Percentiles rank a stretch among this genome's conserved stretches.
Conservation (phyloP, 2,329 filamentous ascomycete genomes). For the Camillea tinctor region DNA sequence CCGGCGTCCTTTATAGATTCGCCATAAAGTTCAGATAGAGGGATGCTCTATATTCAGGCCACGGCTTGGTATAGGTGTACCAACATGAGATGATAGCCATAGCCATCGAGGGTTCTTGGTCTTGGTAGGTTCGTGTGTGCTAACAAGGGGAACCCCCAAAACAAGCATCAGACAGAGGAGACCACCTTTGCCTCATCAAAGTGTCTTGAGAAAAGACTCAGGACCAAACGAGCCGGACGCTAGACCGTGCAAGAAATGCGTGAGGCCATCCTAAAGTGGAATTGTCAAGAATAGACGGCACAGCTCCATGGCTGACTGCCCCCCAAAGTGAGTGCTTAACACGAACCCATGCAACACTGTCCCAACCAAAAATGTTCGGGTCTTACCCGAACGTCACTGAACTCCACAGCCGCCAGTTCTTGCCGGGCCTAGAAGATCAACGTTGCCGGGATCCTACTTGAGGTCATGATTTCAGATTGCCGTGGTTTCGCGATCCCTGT, state of each 20-base stretch:
- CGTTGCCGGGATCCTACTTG: conserved; percentile 21
- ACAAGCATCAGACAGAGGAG: conserved; percentile 47
- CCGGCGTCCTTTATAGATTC: conserved; percentile 27
- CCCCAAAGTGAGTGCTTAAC: background rate
- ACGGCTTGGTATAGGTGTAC: conserved; percentile 6
- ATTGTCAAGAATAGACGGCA: conserved; percentile 20
- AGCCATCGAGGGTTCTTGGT: conserved; percentile 37
- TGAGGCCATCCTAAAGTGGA: conserved; percentile 17
- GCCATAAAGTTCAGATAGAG: background rate
- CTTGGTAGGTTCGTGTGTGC: conserved; percentile 41
- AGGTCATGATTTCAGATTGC: conserved; percentile 21
- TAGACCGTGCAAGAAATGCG: conserved; percentile 21
- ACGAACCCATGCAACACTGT: conserved; percentile 5
- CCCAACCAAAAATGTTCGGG: conserved; percentile 18
- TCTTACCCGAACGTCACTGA: conserved; percentile 9
- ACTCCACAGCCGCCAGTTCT: conserved; percentile 19
- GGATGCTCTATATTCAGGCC: background rate
- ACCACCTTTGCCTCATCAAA: conserved; percentile 21
- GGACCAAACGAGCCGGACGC: conserved; percentile 13
- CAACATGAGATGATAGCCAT: conserved; percentile 8
- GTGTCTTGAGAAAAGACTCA: conserved; percentile 11
- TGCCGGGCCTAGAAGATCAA: conserved; percentile 16
- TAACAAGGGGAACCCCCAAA: conserved; percentile 39
- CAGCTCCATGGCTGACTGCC: background rate
- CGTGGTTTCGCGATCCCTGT: conserved; percentile 31